Base-by-base conservation (phyloP, 2,329 filamentous ascomycete species). In the Colletotrichum kahawae region DNA sequence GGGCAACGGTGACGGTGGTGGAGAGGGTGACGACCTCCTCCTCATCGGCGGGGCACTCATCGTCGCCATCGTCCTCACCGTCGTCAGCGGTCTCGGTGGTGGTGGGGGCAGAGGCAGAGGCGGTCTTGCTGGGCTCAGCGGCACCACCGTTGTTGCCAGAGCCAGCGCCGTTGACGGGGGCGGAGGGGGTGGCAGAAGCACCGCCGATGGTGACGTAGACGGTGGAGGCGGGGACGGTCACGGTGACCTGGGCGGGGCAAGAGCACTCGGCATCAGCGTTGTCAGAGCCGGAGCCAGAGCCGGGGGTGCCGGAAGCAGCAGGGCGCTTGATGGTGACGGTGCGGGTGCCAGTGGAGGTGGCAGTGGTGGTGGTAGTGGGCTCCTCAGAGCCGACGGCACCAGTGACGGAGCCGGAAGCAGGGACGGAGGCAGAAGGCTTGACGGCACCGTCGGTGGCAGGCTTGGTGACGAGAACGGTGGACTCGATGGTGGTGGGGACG, bases 401-500 rank as follows among this genome's bases (percentile, higher is more conserved):
- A 74, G 75, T 77, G 56, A 54, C 63, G 60, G 67, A 70, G 60
- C 70, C 67, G 38, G 14, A 60, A 57, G 29, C 62, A n/a, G 60
- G 67, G 5, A 33, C 12, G 21, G 68, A 56, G 36, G 71, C 60
- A 43, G 60, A 51, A 24, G 60, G 51, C 38, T 67, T 36, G 4
- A 16, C 60, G 43, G 48, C 51, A 64, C 63, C 65, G 7, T 69
- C 63, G 54, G 48, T 38, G 66, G 24, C 33, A 51, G 72, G 72
- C 69, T 72, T 72, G 71, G 75, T 59, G 36, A 77, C 78, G 43
- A 83, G 83, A 78, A 81, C 68, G 76, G 86, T 86, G 78, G 83
- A 80, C 79, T 85, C 78, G 77, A 85, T 80, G 75, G 86, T 88
- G 75, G 84, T 82, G 67, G 81, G 86, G 75, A 89, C 80, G 71